A percentile compares a stretch with the other conserved stretches of the same genome.
phyloP scores from a whole-genome alignment of 2,329 filamentous ascomycete genomes.

The Colletotrichum orchidophilum region DNA sequence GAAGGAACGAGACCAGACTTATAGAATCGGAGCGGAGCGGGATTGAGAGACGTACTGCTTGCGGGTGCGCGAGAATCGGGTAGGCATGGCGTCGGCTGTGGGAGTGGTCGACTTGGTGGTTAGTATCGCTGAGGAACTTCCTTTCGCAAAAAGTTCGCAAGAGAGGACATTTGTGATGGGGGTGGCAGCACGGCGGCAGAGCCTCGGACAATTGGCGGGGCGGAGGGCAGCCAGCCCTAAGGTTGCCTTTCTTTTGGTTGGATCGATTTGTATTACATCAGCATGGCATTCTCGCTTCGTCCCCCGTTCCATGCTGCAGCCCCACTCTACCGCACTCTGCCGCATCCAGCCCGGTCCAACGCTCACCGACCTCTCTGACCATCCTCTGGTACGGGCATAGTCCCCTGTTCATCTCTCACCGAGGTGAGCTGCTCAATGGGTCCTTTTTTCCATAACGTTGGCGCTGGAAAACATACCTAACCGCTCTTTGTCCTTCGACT shows the following conservation, averaged over 20 bases:
- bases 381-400: background rate
- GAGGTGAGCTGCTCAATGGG: background rate
- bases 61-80: constrained; percentile 78
- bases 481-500: background rate
- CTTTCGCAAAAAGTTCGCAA: constrained; percentile 39
- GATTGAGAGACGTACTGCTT: constrained; percentile 71
- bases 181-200: constrained; percentile 47
- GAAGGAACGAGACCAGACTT: constrained; percentile 25
- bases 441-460: background rate
- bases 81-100: constrained; percentile 56
- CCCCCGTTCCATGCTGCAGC: too few species aligned
- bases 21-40: constrained; percentile 5
- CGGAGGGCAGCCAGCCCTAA: constrained; percentile 55
- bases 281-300: background rate
- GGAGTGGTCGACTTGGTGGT: constrained; percentile 46
- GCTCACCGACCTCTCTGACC: background rate
- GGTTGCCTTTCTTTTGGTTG: background rate
- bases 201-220: constrained; percentile 46
- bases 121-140: constrained; percentile 43
- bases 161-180: constrained; percentile 47
- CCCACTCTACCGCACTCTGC: background rate
- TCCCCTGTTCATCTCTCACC: background rate
- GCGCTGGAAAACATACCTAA: background rate
- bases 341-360: too few species aligned
- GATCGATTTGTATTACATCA: background rate